Percentiles rank a stretch among this genome's conserved stretches.
phyloP scores from a whole-genome alignment of 306 rosid species.

The Vigna mungo region DNA sequence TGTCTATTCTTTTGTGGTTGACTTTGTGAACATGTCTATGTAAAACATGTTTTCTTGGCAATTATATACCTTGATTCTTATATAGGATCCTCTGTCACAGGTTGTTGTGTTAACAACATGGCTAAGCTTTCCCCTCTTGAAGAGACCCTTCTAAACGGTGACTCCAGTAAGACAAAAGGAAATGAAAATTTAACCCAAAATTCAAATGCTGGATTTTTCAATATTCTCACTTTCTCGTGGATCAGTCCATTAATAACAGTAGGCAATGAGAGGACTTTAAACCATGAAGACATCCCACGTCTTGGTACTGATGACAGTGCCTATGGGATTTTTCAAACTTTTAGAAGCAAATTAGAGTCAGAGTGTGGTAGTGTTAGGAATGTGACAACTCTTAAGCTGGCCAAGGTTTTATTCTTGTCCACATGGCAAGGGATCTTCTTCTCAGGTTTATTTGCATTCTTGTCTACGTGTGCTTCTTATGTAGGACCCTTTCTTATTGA shows the following conservation, averaged over 20 bases:
- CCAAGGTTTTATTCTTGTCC: conserved; percentile 58
- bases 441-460: conserved; percentile 54
- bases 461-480: conserved; percentile 66
- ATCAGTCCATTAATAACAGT: conserved; percentile 64
- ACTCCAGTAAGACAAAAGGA: conserved; percentile 44
- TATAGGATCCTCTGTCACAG: conserved; percentile 49
- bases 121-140: conserved; percentile 52
- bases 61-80: conserved; percentile 58
- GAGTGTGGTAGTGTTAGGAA: conserved; percentile 50
- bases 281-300: conserved; percentile 82
- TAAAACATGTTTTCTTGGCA: conserved; percentile 46
- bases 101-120: conserved; percentile 55
- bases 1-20: conserved; percentile 50
- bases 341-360: conserved; percentile 61
- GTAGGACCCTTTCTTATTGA: conserved; percentile 86
- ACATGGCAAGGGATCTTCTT: conserved; percentile 66
- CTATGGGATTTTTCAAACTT: conserved; percentile 53
- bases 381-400: conserved; percentile 63
- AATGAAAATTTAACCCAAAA: conserved; percentile 52
- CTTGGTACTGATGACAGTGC: conserved; percentile 65
- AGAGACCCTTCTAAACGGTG: conserved; percentile 76
- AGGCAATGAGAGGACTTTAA: conserved; percentile 72
- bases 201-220: conserved; percentile 73
- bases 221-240: conserved; percentile 81
- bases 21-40: conserved; percentile 42